Base-by-base conservation (phyloP, 2,329 filamentous ascomycete genomes). In the Aspergillus pseudotamarii region DNA sequence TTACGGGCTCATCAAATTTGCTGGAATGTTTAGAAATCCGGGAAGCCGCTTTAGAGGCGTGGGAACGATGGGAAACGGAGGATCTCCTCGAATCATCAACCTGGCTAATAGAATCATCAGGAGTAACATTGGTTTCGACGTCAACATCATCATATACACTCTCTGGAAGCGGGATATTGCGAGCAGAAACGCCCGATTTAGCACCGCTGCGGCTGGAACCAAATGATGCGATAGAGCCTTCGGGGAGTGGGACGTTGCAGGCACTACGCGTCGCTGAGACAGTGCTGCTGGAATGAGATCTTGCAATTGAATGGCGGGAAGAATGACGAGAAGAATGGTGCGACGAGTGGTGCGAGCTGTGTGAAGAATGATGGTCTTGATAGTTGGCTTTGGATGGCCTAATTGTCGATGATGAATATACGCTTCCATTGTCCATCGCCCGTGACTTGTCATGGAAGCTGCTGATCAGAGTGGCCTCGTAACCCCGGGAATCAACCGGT, bases 31-130 rank as follows among this genome's bases (percentile, higher is more conserved):
- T 73, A 23, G 76, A 77, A 12, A 67, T 56, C 38, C 69, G 66
- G 4, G 73, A 73, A 12, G 64, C 64, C 19, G 68, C 57, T 62
- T 70, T 75, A 2, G 74, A 76, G 30, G 68, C 68, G 45, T 73
- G 67, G 10, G 73, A 70, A 38, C 67, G 68, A 50, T 71, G 68
- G 19, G 64, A 73, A 60, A 75, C 66, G 21, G 67, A 64, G n/a
- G 72, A 75, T 26, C 71, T 64, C 9, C 70, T 64, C 21, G 69
- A 66, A 14, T 68, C 66, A n/a, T 73, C 76, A 30, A 94, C 83
- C 55, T 93, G 91, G 68, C 89, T 88, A 64, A 93, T 87, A 0
- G 93, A 96, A 77, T 97, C 94, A 60, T 91, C 85, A 10, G 92
- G 89, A 0, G 89, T 91, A 68, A 99, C 82, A 21, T 93, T 88